These are phyloP conservation scores for Pilatotrama ljubarskyi DNA, from an alignment of 768 basidiomycete species.

Conservation along the genomic window DNA sequence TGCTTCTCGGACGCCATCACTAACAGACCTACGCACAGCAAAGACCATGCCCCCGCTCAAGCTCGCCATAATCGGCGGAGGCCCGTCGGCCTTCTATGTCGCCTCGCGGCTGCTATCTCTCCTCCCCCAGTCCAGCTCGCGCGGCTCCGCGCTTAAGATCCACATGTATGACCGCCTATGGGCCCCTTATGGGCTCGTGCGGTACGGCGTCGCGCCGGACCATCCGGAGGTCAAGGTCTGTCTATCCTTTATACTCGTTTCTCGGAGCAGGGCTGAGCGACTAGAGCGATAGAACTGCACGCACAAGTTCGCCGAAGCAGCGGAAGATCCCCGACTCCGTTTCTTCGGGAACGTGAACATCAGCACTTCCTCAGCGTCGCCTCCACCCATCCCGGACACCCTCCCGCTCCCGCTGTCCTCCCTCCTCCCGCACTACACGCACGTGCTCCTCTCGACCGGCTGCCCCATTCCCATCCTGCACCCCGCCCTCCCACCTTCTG, in stretches of 20 bases:
- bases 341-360: constrained; percentile 93
- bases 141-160: constrained; percentile 48
- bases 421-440: constrained; percentile 74
- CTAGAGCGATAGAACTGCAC: constrained; percentile 78
- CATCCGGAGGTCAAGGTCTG: constrained; percentile 96
- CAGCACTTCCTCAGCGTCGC: constrained; percentile 20
- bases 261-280: background rate
- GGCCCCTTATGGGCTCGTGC: constrained; percentile 91
- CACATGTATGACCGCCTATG: constrained; percentile 93
- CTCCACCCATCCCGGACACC: constrained; percentile 50
- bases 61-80: constrained; percentile 89
- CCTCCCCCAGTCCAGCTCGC: constrained; percentile 43
- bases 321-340: constrained; percentile 74
- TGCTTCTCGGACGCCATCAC: too few species aligned
- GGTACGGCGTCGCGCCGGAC: constrained; percentile 97
- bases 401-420: constrained; percentile 58
- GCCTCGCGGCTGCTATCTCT: constrained; percentile 81
- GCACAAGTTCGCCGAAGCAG: constrained; percentile 87
- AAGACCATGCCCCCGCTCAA: constrained; percentile 46
- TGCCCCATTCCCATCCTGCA: constrained; percentile 68
- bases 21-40: background rate
- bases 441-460: constrained; percentile 85
- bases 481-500: constrained; percentile 48
- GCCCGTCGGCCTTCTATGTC: constrained; percentile 96
- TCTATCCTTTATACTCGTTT: background rate